phyloP scores from a whole-genome alignment of 108 stramenopile species.

The Cyclotella baltica region DNA sequence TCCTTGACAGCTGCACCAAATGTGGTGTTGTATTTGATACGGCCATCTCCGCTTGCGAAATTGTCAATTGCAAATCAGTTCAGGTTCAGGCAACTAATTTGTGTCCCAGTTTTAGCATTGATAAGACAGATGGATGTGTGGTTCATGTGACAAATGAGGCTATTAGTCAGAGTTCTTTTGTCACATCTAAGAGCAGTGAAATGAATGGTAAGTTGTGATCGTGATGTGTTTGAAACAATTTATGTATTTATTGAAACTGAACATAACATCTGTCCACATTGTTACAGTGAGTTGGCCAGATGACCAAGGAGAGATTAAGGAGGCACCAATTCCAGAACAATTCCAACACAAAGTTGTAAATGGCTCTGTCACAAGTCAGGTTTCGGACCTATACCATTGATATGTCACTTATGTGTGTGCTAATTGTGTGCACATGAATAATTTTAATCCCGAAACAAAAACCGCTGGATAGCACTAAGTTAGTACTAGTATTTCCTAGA shows the following conservation, averaged over 20 bases:
- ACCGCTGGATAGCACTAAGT: neutral
- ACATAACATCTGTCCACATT: neutral
- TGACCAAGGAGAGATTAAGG: constrained; percentile 85
- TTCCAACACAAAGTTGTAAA: constrained; percentile 85
- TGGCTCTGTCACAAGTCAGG: constrained; percentile 73
- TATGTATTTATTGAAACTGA: neutral
- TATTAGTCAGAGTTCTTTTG: constrained; percentile 72
- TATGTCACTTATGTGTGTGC: neutral
- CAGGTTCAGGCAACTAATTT: constrained; percentile 84
- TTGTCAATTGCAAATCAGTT: constrained; percentile 94
- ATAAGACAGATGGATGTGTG: constrained; percentile 96
- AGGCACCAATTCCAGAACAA: constrained; percentile 98
- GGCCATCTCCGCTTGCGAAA: constrained; percentile 88
- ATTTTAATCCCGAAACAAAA: neutral
- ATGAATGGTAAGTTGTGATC: constrained; percentile 82
- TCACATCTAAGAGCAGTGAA: constrained; percentile 92
- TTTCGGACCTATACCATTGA: constrained; percentile 93
- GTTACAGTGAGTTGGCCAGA: constrained; percentile 85
- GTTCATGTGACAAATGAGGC: constrained; percentile 87
- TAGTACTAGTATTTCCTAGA: too few relatives aligned
- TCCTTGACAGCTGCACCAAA: constrained; percentile 89
- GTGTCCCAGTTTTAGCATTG: constrained; percentile 93
- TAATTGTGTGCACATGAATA: neutral
- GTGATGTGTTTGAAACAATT: neutral
- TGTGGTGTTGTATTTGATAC: constrained; percentile 87